Percentiles rank a stretch among this genome's conserved stretches.
Conservation (phyloP, 225 moss, liverwort and hornwort species). For the Pleurozium schreberi region DNA sequence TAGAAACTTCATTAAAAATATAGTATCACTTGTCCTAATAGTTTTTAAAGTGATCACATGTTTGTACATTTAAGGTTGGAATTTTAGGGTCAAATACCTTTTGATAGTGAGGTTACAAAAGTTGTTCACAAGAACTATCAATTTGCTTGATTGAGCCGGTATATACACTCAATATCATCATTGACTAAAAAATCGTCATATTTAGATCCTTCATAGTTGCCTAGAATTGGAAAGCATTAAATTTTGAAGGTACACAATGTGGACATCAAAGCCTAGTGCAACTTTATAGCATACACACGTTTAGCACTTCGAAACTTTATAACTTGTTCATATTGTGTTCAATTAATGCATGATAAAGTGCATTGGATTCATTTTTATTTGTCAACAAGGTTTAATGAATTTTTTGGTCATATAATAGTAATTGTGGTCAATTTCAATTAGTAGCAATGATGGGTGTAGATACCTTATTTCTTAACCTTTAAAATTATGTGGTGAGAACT, state of each 20-base stretch:
- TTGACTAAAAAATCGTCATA: no score
- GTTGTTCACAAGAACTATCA: neutral
- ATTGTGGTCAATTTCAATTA: no score
- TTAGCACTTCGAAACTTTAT: neutral
- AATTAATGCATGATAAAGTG: neutral
- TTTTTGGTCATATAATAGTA: neutral
- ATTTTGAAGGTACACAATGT: neutral
- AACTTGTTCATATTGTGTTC: neutral
- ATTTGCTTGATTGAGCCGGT: neutral
- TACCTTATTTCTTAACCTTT: neutral
- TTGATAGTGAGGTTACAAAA: neutral
- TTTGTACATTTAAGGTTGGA: neutral
- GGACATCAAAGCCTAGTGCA: neutral
- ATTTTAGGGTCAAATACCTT: neutral
- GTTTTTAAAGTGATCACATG: neutral
- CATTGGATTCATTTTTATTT: neutral
- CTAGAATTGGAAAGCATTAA: neutral
- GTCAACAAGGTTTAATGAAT: neutral
- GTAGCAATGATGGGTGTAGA: fast-evolving
- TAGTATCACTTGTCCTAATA: neutral
- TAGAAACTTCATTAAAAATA: neutral
- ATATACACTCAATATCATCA: neutral
- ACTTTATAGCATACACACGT: neutral
- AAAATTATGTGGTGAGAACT: neutral
- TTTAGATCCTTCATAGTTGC: neutral